phyloP scores from a whole-genome alignment of 768 basidiomycete species.

The Lentinula sp. region DNA sequence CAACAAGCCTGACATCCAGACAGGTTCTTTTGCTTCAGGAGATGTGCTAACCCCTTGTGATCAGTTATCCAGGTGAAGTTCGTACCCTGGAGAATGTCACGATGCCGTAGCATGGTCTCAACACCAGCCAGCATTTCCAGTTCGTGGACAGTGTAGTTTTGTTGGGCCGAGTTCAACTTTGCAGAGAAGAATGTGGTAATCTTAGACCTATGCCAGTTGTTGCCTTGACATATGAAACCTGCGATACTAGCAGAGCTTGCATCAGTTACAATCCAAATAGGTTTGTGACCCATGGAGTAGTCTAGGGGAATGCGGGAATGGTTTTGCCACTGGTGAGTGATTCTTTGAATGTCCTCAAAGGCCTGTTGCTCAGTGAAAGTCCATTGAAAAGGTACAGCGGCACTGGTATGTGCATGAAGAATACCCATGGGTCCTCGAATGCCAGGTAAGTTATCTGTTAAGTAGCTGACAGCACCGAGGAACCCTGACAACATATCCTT shows the following conservation, averaged over 20 bases:
- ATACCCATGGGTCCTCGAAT: conserved; percentile 22
- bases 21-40: background rate
- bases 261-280: conserved; percentile 25
- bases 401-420: conserved; percentile 10
- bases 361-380: conserved; percentile 1
- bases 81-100: conserved; percentile 22
- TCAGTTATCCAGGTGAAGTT: conserved; percentile 14
- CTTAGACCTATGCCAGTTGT: conserved; percentile 16
- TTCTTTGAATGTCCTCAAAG: background rate
- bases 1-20: too few species aligned
- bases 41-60: conserved; percentile 1
- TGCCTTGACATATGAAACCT: conserved; percentile 20
- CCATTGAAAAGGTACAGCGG: conserved; percentile 2
- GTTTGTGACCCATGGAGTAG: conserved; percentile 10
- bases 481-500: conserved; percentile 21
- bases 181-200: conserved; percentile 28
- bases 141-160: conserved; percentile 34
- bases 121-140: conserved; percentile 30
- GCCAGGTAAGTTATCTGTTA: conserved; percentile 15
- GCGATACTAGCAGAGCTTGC: conserved; percentile 22
- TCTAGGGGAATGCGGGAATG: conserved; percentile 17
- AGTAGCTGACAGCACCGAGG: conserved; percentile 25
- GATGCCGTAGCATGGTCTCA: conserved; percentile 23
- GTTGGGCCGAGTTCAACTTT: conserved; percentile 28
- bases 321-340: conserved; percentile 1